phyloP scores from a whole-genome alignment of 2,329 filamentous ascomycete genomes.

The Aspergillus intermedius region DNA sequence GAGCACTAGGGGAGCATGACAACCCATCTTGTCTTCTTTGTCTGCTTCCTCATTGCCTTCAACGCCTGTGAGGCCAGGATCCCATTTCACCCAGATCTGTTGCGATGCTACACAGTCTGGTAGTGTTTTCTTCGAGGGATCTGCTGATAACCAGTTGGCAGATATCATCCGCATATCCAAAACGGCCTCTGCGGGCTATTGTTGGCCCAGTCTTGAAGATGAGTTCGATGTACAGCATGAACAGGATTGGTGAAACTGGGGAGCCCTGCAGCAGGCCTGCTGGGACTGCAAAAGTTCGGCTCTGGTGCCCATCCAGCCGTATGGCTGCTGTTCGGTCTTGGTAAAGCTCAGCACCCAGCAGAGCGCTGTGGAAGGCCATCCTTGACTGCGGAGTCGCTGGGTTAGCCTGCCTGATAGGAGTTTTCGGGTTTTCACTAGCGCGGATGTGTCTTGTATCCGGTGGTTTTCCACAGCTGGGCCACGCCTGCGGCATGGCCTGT shows the following conservation, averaged over 20 bases:
- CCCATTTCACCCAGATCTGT: no score
- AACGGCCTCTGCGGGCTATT: not conserved
- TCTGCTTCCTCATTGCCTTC: no score
- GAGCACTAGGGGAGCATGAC: no score
- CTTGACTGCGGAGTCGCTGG: not conserved
- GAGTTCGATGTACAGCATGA: slow-evolving; percentile 1
- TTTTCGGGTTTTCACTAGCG: no score
- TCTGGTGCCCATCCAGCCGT: not conserved
- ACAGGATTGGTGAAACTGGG: slow-evolving; percentile 1
- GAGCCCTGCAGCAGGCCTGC: not conserved
- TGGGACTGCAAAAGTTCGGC: not conserved
- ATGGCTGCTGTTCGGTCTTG: not conserved
- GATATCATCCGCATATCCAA: slow-evolving; percentile 1
- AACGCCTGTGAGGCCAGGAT: no score
- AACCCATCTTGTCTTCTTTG: no score
- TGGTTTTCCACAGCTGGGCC: no score
- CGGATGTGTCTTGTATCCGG: no score
- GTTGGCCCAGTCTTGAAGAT: not conserved
- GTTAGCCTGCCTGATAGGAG: not conserved
- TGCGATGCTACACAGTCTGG: no score
- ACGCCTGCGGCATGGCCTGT: no score
- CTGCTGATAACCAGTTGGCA: no score
- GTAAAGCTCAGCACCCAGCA: not conserved
- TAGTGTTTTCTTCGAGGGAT: no score
- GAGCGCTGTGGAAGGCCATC: not conserved